A percentile compares a stretch with the other conserved stretches of the same genome.
Evolutionary conservation across 805 yeast species (phyloP).

Genomic region (Spencermartinsiella europaea): DNA sequence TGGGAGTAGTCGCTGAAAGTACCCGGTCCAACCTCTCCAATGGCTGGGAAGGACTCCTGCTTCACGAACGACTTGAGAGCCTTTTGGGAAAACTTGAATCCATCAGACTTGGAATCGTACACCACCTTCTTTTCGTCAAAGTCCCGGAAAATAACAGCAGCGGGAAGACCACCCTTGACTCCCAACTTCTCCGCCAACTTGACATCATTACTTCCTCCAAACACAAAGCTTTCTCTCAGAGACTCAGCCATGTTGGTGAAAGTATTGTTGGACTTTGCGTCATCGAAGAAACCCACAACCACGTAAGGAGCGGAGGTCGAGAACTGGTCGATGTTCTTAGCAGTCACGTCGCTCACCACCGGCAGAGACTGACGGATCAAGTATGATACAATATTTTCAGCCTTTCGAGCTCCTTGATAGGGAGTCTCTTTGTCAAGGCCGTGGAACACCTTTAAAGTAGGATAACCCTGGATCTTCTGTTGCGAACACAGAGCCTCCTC

Average conservation of each 20-base stretch:
- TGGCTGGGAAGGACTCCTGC: conserved; percentile 68
- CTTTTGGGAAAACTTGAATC: conserved; percentile 30
- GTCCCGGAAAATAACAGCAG: conserved; percentile 42
- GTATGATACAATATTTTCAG: conserved; percentile 69
- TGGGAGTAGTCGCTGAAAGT: conserved; percentile 72
- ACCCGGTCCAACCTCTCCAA: conserved; percentile 81
- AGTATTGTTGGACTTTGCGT: conserved; percentile 46
- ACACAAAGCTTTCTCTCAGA: conserved; percentile 59
- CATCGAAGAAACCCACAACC: conserved; percentile 54
- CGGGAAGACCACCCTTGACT: conserved; percentile 36
- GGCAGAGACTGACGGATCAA: conserved; percentile 83
- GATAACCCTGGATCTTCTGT: conserved; percentile 70
- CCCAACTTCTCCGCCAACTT: conserved; percentile 38
- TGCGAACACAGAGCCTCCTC: conserved; percentile 65
- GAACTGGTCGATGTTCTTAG: conserved; percentile 47
- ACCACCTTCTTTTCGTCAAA: conserved; percentile 31
- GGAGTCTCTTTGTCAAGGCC: conserved; percentile 40
- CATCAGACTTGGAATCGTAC: conserved; percentile 25
- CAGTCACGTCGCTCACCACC: conserved; percentile 50
- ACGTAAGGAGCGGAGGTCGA: conserved; percentile 37
- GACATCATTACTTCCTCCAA: conserved; percentile 45
- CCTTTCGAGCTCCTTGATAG: conserved; percentile 80
- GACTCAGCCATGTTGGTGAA: conserved; percentile 57
- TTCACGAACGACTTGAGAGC: conserved; percentile 46
- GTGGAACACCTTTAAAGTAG: conserved; percentile 70